Conservation (phyloP, 75 land plant species). For the Azolla pinnata region DNA sequence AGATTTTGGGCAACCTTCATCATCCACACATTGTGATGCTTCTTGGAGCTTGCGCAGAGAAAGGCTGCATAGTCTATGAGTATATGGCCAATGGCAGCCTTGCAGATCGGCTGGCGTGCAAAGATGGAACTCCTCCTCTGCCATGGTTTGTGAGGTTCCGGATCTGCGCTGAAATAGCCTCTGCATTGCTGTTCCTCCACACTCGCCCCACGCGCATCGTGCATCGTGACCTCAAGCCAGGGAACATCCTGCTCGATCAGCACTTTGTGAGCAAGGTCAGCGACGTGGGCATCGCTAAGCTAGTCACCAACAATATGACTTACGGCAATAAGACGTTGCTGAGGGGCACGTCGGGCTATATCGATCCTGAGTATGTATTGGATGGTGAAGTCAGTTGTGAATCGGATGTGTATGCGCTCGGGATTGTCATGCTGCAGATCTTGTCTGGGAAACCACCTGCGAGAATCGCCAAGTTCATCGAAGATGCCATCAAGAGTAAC, state of each 20-base stretch:
- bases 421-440: conserved; percentile 30
- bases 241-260: conserved; percentile 39
- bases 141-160: conserved; percentile 27
- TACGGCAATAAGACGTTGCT: conserved; percentile 14
- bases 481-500: conserved; percentile 18
- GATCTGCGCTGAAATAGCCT: conserved; percentile 28
- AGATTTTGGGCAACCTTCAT: conserved; percentile 27
- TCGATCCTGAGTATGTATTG: conserved; percentile 37
- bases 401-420: conserved; percentile 34
- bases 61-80: conserved; percentile 42
- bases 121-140: conserved; percentile 13
- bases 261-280: conserved; percentile 39
- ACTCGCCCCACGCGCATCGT: conserved; percentile 34
- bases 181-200: conserved; percentile 35
- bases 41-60: conserved; percentile 37
- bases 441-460: conserved; percentile 18
- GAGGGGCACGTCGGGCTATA: conserved; percentile 32
- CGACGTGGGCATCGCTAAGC: conserved; percentile 40
- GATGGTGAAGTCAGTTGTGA: conserved; percentile 23
- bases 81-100: conserved; percentile 55
- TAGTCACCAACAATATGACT: conserved; percentile 18
- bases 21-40: conserved; percentile 42
- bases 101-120: conserved; percentile 33
- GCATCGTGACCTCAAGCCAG: conserved; percentile 49
- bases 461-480: conserved; percentile 19